phyloP scores from a whole-genome alignment of 208 protist species.

The Leptomonas pyrrhocoris region DNA sequence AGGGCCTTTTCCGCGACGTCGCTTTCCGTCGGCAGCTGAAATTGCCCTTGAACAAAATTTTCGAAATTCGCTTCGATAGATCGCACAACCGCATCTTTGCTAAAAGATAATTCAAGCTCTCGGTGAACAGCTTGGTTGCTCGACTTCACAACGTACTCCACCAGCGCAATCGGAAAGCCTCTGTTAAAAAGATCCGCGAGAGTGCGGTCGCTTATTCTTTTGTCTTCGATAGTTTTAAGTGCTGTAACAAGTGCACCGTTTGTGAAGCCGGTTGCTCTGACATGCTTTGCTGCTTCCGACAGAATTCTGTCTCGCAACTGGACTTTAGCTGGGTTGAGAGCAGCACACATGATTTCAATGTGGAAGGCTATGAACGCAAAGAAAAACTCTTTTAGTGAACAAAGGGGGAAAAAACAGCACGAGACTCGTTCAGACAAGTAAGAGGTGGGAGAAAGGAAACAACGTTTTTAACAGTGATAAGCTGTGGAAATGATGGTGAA shows the following conservation, averaged over 20 bases:
- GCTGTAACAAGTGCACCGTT: constrained; percentile 33
- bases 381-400: too few species aligned
- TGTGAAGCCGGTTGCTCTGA: constrained; percentile 49
- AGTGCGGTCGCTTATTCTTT: constrained; percentile 18
- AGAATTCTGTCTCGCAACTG: constrained; percentile 43
- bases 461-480: too few species aligned
- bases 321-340: constrained; percentile 26
- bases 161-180: constrained; percentile 62
- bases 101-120: constrained; percentile 55
- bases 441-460: too few species aligned
- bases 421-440: not conserved
- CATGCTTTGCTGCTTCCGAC: constrained; percentile 42
- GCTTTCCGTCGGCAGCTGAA: constrained; percentile 40
- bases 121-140: constrained; percentile 45
- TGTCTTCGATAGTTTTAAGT: constrained; percentile 24
- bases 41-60: constrained; percentile 47
- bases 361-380: not conserved
- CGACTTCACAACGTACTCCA: constrained; percentile 64
- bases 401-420: too few species aligned
- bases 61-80: constrained; percentile 57
- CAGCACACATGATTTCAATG: constrained; percentile 18
- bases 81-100: constrained; percentile 51
- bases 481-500: too few species aligned
- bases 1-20: constrained; percentile 61
- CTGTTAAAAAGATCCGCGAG: constrained; percentile 57